phyloP scores from a whole-genome alignment of 225 moss, liverwort and hornwort species.

The Climacium dendroides region DNA sequence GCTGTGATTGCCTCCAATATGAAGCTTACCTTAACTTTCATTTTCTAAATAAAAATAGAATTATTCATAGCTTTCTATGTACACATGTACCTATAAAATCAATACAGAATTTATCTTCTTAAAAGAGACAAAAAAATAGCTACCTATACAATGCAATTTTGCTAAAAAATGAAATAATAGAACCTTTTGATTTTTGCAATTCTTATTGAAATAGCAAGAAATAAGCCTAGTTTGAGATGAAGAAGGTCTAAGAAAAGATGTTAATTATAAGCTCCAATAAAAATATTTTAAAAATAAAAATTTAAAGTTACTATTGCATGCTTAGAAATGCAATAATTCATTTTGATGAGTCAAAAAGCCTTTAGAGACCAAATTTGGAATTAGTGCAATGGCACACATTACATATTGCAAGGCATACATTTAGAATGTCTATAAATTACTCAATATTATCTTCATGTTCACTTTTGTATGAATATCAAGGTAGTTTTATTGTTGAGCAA shows the following conservation, averaged over 20 bases:
- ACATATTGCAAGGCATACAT: background rate
- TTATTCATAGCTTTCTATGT: background rate
- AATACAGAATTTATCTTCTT: background rate
- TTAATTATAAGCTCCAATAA: background rate
- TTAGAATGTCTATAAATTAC: background rate
- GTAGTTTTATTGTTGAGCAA: background rate
- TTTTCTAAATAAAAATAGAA: background rate
- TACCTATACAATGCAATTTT: background rate
- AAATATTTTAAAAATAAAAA: background rate
- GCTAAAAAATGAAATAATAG: no score
- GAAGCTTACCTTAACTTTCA: background rate
- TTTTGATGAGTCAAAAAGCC: fast-evolving
- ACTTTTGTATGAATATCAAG: background rate
- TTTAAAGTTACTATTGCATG: fast-evolving
- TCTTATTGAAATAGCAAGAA: background rate
- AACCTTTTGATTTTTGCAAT: background rate
- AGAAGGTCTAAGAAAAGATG: background rate
- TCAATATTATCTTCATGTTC: background rate
- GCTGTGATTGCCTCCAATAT: background rate
- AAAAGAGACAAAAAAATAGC: background rate
- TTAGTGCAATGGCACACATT: background rate
- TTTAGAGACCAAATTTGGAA: background rate
- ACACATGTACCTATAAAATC: fast-evolving
- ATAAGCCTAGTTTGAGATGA: background rate
- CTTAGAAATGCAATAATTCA: background rate